These are phyloP conservation scores for Dothidotthia symphoricarpi DNA, from an alignment of 2,329 filamentous ascomycete species.

Conservation along the genomic window DNA sequence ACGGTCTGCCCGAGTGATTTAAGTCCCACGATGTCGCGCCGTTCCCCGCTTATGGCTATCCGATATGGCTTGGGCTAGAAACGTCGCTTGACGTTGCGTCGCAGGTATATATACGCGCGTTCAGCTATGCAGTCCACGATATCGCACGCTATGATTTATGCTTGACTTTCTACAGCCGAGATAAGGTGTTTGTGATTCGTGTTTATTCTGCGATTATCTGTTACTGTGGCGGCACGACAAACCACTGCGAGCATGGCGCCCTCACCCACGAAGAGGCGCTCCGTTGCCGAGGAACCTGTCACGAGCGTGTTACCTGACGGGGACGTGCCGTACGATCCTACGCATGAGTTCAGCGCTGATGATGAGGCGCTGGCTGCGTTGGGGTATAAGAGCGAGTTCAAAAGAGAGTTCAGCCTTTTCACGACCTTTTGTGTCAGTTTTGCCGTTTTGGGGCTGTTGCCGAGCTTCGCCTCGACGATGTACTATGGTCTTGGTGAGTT, in stretches of 20 bases:
- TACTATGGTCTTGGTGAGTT: too few species aligned
- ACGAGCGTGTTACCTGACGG: constrained; percentile 53
- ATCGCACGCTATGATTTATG: too few species aligned
- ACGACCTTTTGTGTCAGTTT: constrained; percentile 74
- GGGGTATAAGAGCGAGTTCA: constrained; percentile 63
- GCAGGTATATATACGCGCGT: too few species aligned
- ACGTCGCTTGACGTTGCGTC: too few species aligned
- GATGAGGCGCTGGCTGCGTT: constrained; percentile 62
- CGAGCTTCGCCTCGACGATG: constrained; percentile 69
- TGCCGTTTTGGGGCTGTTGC: constrained; percentile 68
- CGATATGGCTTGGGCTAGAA: constrained; percentile 1
- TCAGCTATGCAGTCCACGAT: too few species aligned
- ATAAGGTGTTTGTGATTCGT: too few species aligned
- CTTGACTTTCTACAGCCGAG: too few species aligned
- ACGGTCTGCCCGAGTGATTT: too few species aligned
- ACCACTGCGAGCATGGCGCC: background rate
- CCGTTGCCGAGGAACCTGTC: constrained; percentile 51
- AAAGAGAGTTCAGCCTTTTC: constrained; percentile 70
- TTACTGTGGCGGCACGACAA: too few species aligned
- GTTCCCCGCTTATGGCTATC: constrained; percentile 10
- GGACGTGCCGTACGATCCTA: constrained; percentile 50
- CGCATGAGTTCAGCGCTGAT: constrained; percentile 52
- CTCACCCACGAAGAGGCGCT: constrained; percentile 1
- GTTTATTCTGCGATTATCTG: too few species aligned
- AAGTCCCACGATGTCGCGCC: background rate